These are phyloP conservation scores for Colletotrichum liriopes DNA, from an alignment of 2,329 filamentous ascomycete genomes.

Conservation along the genomic window DNA sequence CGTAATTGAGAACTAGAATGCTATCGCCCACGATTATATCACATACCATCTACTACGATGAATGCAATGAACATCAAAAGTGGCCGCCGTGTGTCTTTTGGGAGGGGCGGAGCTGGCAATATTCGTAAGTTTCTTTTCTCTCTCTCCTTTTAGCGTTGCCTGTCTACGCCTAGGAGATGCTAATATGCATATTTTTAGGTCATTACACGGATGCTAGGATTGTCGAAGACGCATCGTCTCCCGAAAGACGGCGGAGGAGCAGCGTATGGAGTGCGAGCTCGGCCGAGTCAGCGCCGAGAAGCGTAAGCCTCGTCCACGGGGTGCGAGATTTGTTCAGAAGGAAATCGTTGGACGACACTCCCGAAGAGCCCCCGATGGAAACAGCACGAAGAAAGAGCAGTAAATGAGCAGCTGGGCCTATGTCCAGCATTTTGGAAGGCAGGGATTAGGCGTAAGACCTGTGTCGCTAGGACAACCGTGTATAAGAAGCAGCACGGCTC, in stretches of 20 bases:
- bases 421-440: not conserved
- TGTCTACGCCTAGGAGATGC: not conserved
- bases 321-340: slow-evolving; percentile 11
- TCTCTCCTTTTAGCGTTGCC: not conserved
- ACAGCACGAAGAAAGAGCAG: not conserved
- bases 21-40: too few species aligned
- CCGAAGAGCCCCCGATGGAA: not conserved
- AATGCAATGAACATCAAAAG: slow-evolving; percentile 25
- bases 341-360: not conserved
- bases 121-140: slow-evolving; percentile 19
- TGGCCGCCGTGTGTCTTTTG: slow-evolving; percentile 21
- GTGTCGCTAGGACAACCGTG: not conserved
- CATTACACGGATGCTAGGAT: slow-evolving; percentile 22
- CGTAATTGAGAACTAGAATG: not conserved
- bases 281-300: not conserved
- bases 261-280: slow-evolving; percentile 25
- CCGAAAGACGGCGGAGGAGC: slow-evolving; percentile 5
- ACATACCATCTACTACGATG: not conserved
- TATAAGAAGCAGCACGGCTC: not conserved
- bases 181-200: slow-evolving; percentile 13
- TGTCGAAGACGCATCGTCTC: not conserved
- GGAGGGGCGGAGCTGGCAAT: slow-evolving; percentile 28
- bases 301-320: slow-evolving; percentile 3
- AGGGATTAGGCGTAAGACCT: not conserved
- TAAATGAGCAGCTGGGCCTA: too few species aligned